These are phyloP conservation scores for Aspergillus jensenii DNA, from an alignment of 2,329 filamentous ascomycete species.

Conservation along the genomic window DNA sequence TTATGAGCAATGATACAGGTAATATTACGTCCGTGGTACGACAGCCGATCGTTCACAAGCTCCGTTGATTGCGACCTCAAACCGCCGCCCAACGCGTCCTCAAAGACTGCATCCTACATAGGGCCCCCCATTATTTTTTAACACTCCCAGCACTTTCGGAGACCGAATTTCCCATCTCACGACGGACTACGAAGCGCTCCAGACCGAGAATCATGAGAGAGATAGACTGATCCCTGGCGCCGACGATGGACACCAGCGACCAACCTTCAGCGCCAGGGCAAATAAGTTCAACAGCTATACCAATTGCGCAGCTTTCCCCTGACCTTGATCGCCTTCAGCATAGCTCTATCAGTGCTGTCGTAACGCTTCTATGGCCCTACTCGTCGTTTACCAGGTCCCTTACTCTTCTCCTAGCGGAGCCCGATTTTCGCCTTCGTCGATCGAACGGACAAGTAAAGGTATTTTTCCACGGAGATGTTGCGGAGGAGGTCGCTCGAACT, in stretches of 20 bases:
- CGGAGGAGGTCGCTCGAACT: conserved; percentile 65
- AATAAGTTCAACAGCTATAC: conserved; percentile 27
- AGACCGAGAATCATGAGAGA: conserved; percentile 15
- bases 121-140: background rate
- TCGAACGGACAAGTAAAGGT: conserved; percentile 78
- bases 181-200: conserved; percentile 2
- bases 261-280: conserved; percentile 23
- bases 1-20: background rate
- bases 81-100: conserved; percentile 4
- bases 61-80: conserved; percentile 3
- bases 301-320: conserved; percentile 45
- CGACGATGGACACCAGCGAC: conserved; percentile 31
- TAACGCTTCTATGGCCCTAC: conserved; percentile 90
- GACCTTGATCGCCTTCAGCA: conserved; percentile 24
- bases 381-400: conserved; percentile 72
- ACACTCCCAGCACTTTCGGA: background rate
- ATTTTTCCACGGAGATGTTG: conserved; percentile 69
- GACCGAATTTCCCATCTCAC: background rate
- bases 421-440: conserved; percentile 76
- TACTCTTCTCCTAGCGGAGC: conserved; percentile 79
- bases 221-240: conserved; percentile 14
- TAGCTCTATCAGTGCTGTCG: conserved; percentile 61
- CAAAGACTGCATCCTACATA: background rate
- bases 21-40: conserved; percentile 18
- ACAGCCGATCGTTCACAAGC: background rate